Evolutionary conservation across 1,284 basidiomycete species (phyloP).

Genomic region (Moesziomyces sp.): DNA sequence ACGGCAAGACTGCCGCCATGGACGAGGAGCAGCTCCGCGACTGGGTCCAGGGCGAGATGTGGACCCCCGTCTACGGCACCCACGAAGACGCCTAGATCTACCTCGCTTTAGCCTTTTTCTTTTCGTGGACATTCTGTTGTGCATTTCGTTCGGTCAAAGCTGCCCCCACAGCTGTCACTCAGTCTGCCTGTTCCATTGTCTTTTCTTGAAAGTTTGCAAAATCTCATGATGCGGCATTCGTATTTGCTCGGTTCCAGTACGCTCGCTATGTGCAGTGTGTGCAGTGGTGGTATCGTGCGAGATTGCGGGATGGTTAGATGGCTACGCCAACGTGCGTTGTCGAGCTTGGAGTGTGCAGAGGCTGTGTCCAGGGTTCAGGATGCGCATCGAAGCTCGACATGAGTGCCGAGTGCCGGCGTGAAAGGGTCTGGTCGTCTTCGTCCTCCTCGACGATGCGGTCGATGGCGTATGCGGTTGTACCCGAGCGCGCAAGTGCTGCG

Average conservation of each 20-base stretch:
- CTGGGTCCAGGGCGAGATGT: constrained; percentile 65
- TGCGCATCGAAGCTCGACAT: constrained; percentile 10
- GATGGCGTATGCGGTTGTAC: constrained; percentile 4
- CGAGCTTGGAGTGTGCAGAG: background rate
- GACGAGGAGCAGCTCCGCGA: constrained; percentile 54
- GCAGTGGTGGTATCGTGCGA: background rate
- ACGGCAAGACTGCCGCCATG: constrained; percentile 60
- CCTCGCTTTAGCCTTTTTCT: background rate
- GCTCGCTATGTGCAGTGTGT: background rate
- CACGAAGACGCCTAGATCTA: constrained; percentile 13
- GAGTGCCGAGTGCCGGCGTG: constrained; percentile 8
- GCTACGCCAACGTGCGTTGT: background rate
- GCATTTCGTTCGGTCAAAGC: background rate
- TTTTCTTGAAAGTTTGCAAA: background rate
- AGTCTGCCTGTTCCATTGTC: background rate
- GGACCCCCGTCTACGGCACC: constrained; percentile 56
- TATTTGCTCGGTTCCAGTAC: too few relatives aligned
- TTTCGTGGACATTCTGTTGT: background rate
- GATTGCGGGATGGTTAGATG: background rate
- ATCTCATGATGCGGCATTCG: background rate
- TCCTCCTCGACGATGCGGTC: constrained; percentile 23
- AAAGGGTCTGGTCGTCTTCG: background rate
- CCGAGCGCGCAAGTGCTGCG: background rate
- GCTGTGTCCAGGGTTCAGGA: background rate
- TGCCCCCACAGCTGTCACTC: background rate